These are phyloP conservation scores for Ceratocystis smalleyi DNA, from an alignment of 2,329 filamentous ascomycete genomes.

Conservation along the genomic window DNA sequence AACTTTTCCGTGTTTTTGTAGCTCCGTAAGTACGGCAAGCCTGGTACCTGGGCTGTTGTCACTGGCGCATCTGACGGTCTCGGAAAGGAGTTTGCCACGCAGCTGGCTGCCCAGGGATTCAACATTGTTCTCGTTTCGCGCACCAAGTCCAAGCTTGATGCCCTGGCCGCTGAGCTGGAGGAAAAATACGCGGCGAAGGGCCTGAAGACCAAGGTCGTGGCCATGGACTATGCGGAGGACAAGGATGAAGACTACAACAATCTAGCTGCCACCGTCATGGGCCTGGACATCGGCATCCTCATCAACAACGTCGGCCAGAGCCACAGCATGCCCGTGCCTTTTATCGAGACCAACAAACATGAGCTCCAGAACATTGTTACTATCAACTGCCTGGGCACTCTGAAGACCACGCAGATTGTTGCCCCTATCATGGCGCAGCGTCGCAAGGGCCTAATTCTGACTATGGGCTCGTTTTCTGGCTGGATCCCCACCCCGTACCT, in stretches of 20 bases:
- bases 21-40: slow-evolving; percentile 80
- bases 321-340: slow-evolving; percentile 83
- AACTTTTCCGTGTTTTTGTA: slow-evolving; percentile 24
- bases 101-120: slow-evolving; percentile 82
- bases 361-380: slow-evolving; percentile 85
- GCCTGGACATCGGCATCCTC: slow-evolving; percentile 68
- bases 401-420: slow-evolving; percentile 74
- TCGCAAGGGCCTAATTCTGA: slow-evolving; percentile 77
- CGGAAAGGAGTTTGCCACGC: slow-evolving; percentile 86
- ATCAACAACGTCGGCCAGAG: slow-evolving; percentile 96
- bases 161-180: slow-evolving; percentile 60
- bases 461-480: slow-evolving; percentile 93
- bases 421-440: slow-evolving; percentile 72
- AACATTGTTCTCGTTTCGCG: slow-evolving; percentile 91
- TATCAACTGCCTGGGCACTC: slow-evolving; percentile 85
- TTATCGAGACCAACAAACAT: slow-evolving; percentile 59
- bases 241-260: slow-evolving; percentile 63
- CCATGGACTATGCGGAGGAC: slow-evolving; percentile 84
- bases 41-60: slow-evolving; percentile 84
- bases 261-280: slow-evolving; percentile 51
- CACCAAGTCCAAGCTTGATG: slow-evolving; percentile 77
- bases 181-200: slow-evolving; percentile 45
- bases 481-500: slow-evolving; percentile 82
- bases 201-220: slow-evolving; percentile 59
- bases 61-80: slow-evolving; percentile 94